Base-by-base conservation (phyloP, 768 basidiomycete species). In the Leucocoprinus birnbaumii region DNA sequence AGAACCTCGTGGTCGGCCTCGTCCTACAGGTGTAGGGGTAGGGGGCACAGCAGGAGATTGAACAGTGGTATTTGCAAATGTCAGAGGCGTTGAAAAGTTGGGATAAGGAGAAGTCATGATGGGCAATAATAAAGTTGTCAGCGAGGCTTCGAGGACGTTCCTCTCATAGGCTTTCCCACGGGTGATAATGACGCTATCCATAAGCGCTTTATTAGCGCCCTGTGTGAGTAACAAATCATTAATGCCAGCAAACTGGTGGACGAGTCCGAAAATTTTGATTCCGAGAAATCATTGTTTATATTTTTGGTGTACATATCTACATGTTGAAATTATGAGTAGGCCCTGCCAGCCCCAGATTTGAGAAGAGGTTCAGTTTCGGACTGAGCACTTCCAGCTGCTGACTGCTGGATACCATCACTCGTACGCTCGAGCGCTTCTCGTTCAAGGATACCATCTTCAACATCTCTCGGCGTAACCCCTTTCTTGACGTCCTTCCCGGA, bases 1-100 rank as follows among this genome's bases (percentile, higher is more conserved):
- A 45, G 66, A 38, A 24, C 71, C 73, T 55, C 71, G 57, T 19
- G 68, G 68, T 26, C 73, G 65, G 25, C 73, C 71, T 8, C 73
- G 68, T 44, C 64, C 59, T 22, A 57, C 58, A 14, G 65, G 63
- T 27, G 67, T 67, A 11, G 67, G 67, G n/a, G 69, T 68, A 7
- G 49, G 13, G 38, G 61, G 53, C 19, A 27, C 22, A 2, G 44
- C 45, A 16, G 53, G 53, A 21, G 54, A 55, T 22, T 48, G 54
- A 2, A 18, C 19, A 14, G 47, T 43, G 5, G 31, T 34, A 11
- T 42, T 43, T 22, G 47, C 26, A 16, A 49, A 49, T n/a, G 47
- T 49, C 19, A 43, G 26, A 11, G 54, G 54, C n/a, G 47, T 55
- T 19, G 54, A 43, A 26, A 55, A 55, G 22, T 55, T 55, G 22